phyloP scores from a whole-genome alignment of 2,329 filamentous ascomycete species.

The Lasiodiplodia theobromae region DNA sequence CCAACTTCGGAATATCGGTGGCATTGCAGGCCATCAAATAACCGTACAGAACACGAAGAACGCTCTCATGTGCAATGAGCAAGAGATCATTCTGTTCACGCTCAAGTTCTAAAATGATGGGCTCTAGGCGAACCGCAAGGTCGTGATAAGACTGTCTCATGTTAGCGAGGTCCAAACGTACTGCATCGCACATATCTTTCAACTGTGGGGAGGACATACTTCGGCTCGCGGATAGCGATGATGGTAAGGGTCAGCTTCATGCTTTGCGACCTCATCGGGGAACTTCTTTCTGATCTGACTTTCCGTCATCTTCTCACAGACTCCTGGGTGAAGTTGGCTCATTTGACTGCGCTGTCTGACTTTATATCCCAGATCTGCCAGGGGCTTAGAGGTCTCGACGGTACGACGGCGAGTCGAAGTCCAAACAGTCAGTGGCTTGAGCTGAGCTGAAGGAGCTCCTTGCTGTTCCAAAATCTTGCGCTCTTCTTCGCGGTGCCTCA shows the following conservation, averaged over 20 bases:
- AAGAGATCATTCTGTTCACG: constrained; percentile 97
- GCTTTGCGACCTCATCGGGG: constrained; percentile 89
- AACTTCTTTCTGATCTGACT: constrained; percentile 79
- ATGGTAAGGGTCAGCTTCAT: constrained; percentile 94
- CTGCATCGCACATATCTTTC: constrained; percentile 27
- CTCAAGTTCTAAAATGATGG: constrained; percentile 96
- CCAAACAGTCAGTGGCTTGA: constrained; percentile 89
- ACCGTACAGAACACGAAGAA: constrained; percentile 94
- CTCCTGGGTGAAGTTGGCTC: constrained; percentile 95
- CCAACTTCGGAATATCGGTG: constrained; percentile 88
- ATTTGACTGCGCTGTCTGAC: constrained; percentile 93
- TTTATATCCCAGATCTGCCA: constrained; percentile 82
- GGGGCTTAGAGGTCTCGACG: constrained; percentile 83
- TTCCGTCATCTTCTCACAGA: constrained; percentile 93
- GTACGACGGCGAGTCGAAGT: constrained; percentile 91
- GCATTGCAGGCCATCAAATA: constrained; percentile 99
- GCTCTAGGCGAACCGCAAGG: constrained; percentile 94
- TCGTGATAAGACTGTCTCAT: constrained; percentile 86
- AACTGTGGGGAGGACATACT: constrained; percentile 57
- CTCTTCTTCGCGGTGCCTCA: constrained; percentile 85
- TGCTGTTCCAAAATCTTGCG: constrained; percentile 71
- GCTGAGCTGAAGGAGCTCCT: constrained; percentile 70
- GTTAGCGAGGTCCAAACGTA: not conserved
- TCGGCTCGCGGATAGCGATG: constrained; percentile 95
- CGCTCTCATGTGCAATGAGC: constrained; percentile 97